Base-by-base conservation (phyloP, 768 basidiomycete species). In the Leccinellum albellum region DNA sequence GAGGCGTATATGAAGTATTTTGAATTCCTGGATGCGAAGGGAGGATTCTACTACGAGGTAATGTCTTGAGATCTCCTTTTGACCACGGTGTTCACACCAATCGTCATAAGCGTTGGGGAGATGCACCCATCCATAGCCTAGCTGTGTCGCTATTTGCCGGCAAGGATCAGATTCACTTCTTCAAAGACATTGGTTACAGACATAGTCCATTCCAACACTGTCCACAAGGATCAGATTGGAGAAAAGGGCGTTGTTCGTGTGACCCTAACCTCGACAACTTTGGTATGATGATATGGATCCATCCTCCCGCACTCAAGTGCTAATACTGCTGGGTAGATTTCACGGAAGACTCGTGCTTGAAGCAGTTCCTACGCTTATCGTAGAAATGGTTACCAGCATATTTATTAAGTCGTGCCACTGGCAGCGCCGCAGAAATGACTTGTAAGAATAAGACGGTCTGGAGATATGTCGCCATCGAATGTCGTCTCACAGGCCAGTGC, bases 151-250 rank as follows among this genome's bases (percentile, higher is more conserved):
- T 98, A 9, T 91, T 98, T 62, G 88, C 92, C 0, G 81, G 80
- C 69, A 94, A 91, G 69, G 88, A 92, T 17, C 89, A 93, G 72
- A 86, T 98, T 44, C 91, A 97, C 71, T 98, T 92, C 77, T 98
- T 98, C 79, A 83, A 88, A 61, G 94, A 98, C 66, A 91, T 98
- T 51, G 95, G 87, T 4, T 98, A 97, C 70, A 81, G 86, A 32
- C 94, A 98, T 65, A 87, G 92, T 64, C 93, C 94, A 12, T 98
- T 98, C 83, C 91, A 94, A 71, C 93, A 94, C 71, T 94, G 95
- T 70, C 88, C 88, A 0, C 83, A 86, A 72, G 87, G 85, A n/a
- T 81, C 78, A n/a, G 70, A 81, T 7, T 92, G 94, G 73, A 76
- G 77, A 50, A 79, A 78, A 57, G 91, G 91, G 33, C 93, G 88